These are phyloP conservation scores for Aureobasidium melanogenum DNA, from an alignment of 2,329 filamentous ascomycete species.

Conservation along the genomic window DNA sequence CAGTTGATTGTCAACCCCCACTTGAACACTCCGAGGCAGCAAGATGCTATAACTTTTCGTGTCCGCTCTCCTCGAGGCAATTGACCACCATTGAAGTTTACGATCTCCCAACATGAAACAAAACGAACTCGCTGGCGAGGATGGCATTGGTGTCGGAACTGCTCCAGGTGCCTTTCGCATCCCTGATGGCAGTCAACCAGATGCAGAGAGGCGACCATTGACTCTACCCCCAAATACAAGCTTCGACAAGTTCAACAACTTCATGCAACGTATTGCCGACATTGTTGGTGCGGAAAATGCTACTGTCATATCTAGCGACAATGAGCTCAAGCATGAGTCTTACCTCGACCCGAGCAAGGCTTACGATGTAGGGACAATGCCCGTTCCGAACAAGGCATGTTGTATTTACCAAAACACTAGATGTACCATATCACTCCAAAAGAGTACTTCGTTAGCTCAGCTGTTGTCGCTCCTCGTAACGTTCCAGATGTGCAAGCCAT, in stretches of 20 bases:
- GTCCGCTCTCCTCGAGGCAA: not conserved
- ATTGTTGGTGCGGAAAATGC: constrained; percentile 7
- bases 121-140: not conserved
- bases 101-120: not conserved
- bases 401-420: not conserved
- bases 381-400: not conserved
- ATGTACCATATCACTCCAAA: constrained; percentile 30
- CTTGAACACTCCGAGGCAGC: not conserved
- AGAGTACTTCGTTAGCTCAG: constrained; percentile 38
- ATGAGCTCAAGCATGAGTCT: constrained; percentile 6
- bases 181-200: not conserved
- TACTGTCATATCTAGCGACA: not conserved
- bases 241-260: not conserved
- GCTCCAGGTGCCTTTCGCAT: not conserved
- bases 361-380: not conserved
- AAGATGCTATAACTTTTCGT: not conserved
- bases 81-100: too few species aligned
- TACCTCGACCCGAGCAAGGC: constrained; percentile 13
- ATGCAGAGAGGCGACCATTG: not conserved
- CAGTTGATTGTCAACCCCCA: not conserved
- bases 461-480: constrained; percentile 29
- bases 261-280: not conserved
- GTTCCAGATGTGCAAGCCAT: constrained; percentile 40
- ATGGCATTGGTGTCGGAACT: not conserved
- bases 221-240: not conserved